These are phyloP conservation scores for Elongisporangium prolatum DNA, from an alignment of 352 stramenopile species.

Conservation along the genomic window DNA sequence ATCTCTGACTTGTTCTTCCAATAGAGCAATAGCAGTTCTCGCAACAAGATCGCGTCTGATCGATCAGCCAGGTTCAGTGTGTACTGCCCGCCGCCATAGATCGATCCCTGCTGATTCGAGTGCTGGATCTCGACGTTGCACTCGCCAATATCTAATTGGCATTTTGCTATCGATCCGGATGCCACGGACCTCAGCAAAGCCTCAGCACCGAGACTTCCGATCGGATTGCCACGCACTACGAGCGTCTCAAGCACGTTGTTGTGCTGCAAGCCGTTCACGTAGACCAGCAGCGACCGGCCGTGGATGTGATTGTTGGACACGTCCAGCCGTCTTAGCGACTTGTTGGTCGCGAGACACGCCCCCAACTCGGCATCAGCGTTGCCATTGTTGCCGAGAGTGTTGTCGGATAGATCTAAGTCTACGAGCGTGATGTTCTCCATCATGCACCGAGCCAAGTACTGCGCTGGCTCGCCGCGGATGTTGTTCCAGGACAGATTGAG, in stretches of 20 bases:
- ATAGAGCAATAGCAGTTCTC: conserved; percentile 47
- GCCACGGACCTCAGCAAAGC: conserved; percentile 50
- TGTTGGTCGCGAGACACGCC: conserved; percentile 59
- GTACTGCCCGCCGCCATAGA: conserved; percentile 46
- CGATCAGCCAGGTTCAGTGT: conserved; percentile 48
- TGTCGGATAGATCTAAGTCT: conserved; percentile 63
- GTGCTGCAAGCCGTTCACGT: conserved; percentile 55
- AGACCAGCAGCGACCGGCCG: conserved; percentile 51
- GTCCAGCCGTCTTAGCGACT: conserved; percentile 48
- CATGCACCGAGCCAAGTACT: conserved; percentile 60
- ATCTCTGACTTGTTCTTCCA: conserved; percentile 59
- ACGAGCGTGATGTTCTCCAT: conserved; percentile 67
- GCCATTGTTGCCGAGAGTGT: conserved; percentile 64
- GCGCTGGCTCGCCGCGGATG: conserved; percentile 58
- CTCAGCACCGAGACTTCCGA: conserved; percentile 53
- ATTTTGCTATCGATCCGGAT: conserved; percentile 37
- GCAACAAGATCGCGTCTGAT: conserved; percentile 44
- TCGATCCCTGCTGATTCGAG: conserved; percentile 28
- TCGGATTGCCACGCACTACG: conserved; percentile 60
- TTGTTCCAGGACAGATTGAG: conserved; percentile 79
- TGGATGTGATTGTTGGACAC: conserved; percentile 72
- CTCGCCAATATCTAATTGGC: conserved; percentile 56
- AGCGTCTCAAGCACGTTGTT: conserved; percentile 50
- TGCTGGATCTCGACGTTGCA: conserved; percentile 68
- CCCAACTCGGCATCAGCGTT: conserved; percentile 61